Percentiles rank a stretch among this genome's conserved stretches.
phyloP scores from a whole-genome alignment of 139 green algal species.

The Zygnema circumcarinatum region DNA sequence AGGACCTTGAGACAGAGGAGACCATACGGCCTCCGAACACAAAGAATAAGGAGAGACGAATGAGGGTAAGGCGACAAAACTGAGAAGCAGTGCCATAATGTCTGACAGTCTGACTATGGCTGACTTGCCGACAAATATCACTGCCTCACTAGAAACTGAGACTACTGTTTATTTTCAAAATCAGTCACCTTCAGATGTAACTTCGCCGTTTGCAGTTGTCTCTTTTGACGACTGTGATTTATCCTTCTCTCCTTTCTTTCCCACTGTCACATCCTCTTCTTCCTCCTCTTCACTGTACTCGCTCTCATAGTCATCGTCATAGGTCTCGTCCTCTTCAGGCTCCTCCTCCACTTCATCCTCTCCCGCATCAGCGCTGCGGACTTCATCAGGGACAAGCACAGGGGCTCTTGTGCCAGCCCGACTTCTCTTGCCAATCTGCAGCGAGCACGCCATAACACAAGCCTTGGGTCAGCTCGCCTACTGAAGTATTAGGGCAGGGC shows the following conservation, averaged over 20 bases:
- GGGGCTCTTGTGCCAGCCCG: slow-evolving; percentile 35
- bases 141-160: no score
- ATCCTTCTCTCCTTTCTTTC: background rate
- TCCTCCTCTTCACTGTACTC: slow-evolving; percentile 56
- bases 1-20: no score
- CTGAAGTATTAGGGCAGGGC: no score
- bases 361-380: background rate
- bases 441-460: background rate
- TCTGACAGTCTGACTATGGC: no score
- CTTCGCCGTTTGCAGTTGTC: slow-evolving; percentile 8
- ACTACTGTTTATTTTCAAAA: no score
- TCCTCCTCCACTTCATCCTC: slow-evolving; percentile 38
- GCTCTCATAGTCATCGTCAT: slow-evolving; percentile 54
- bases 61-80: no score
- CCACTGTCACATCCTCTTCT: background rate
- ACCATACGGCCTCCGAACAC: no score
- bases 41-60: no score
- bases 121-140: no score
- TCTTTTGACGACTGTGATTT: background rate
- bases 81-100: no score
- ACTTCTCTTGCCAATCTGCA: slow-evolving; percentile 50
- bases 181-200: no score
- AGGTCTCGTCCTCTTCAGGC: slow-evolving; percentile 42
- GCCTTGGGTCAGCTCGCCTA: no score
- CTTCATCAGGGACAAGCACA: slow-evolving; percentile 11